phyloP scores from a whole-genome alignment of 306 rosid species.

The Prunus mume region DNA sequence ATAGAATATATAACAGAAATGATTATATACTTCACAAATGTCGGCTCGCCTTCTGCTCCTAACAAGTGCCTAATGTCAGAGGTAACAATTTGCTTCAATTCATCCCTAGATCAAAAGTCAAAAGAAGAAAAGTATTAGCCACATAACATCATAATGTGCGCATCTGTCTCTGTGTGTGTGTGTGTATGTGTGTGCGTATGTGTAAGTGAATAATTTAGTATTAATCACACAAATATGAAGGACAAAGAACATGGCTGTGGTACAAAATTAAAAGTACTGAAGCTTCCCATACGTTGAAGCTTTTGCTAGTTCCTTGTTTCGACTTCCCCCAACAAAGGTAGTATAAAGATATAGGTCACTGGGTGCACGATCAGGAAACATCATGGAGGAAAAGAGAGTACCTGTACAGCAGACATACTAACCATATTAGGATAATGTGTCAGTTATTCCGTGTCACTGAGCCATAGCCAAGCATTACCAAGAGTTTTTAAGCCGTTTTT shows the following conservation, averaged over 20 bases:
- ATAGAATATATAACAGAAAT: constrained; percentile 17
- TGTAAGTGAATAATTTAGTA: background rate
- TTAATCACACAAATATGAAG: background rate
- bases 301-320: constrained; percentile 68
- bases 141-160: background rate
- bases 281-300: constrained; percentile 65
- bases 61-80: constrained; percentile 78
- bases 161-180: background rate
- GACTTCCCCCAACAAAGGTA: constrained; percentile 81
- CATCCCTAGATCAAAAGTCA: constrained; percentile 45
- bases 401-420: constrained; percentile 50
- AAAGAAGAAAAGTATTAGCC: constrained; percentile 21
- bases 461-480: constrained; percentile 55
- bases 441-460: constrained; percentile 13
- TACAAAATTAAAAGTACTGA: constrained; percentile 7
- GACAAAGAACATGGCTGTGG: background rate
- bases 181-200: background rate
- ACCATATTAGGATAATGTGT: constrained; percentile 11
- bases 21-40: constrained; percentile 65
- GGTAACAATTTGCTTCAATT: constrained; percentile 67
- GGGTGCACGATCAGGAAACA: constrained; percentile 97
- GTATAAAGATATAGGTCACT: constrained; percentile 71
- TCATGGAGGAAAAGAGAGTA: constrained; percentile 88
- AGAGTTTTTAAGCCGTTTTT: constrained; percentile 78
- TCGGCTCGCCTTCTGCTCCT: constrained; percentile 90